A percentile compares a stretch with the other conserved stretches of the same genome.
Conservation (phyloP, 345 rosid genomes). For the Salix dunnii region DNA sequence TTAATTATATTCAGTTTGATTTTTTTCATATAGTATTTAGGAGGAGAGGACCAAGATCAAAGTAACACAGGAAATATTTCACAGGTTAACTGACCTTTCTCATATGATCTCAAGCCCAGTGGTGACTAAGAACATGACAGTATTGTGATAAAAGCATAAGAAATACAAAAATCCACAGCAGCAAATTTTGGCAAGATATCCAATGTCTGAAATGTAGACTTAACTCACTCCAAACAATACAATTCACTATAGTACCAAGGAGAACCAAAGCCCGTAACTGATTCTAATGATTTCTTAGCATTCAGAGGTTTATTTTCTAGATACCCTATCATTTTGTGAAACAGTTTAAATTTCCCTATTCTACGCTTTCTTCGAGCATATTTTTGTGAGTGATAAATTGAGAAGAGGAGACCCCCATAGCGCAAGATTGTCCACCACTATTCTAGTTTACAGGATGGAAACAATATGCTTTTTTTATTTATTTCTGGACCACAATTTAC, state of each 20-base stretch:
- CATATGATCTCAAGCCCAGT: background rate
- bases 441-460: too few species aligned
- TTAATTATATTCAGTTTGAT: slow-evolving; percentile 1
- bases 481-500: too few species aligned
- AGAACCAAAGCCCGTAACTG: background rate
- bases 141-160: background rate
- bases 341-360: too few species aligned
- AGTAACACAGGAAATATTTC: too few species aligned
- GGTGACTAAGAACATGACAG: background rate
- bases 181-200: background rate
- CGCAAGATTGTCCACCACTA: too few species aligned
- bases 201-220: background rate
- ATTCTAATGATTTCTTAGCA: background rate
- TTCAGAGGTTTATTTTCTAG: background rate
- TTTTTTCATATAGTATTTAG: too few species aligned
- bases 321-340: too few species aligned
- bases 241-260: background rate
- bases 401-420: too few species aligned
- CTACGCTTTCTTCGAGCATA: too few species aligned
- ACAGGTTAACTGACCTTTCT: background rate
- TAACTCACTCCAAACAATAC: background rate
- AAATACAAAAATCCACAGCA: background rate
- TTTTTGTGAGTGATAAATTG: too few species aligned
- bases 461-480: too few species aligned
- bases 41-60: too few species aligned